Evolutionary conservation across 2,329 filamentous ascomycete species (phyloP), one percentile per base, ranked within the genome.

Genomic region (Metarhizium sp.): DNA sequence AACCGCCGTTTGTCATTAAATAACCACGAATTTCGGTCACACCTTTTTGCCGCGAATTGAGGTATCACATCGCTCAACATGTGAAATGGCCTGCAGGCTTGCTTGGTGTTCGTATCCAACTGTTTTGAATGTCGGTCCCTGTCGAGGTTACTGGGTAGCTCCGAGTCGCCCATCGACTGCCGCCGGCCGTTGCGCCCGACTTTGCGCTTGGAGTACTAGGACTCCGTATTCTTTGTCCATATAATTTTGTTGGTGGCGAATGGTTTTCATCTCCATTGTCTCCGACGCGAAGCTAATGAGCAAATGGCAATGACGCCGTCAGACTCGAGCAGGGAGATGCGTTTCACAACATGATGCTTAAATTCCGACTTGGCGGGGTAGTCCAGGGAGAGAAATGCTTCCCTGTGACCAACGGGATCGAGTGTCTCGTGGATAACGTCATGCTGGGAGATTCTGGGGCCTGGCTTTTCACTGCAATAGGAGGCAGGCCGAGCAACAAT

Each of bases 1-100:
- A 58, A 13, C 47, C 48, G 4, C 56, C 56, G n/a, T 58, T 58
- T 11, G 47, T 51, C 13, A 58, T 48, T 16, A 46, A 46, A 46
- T 46, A 25, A 25, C 43, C 43, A 20, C 4, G n/a, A 14, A 46
- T 25, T 20, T 16, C 6, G 11, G 43, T n/a, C 10, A 42, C 14
- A 42, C 14, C 11, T 42, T 42, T 18, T 7, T 11, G 40, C 14
- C 40, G 42, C 18, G 16, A 16, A 20, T 10, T 45, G 42, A 45
- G 42, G n/a, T 20, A 20, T 45, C 42, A 10, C 18, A 16, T 45
- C n/a, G 42, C 16, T 16, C 42, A 18, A 45, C 42, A 16, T 18
- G 5, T 10, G 6, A 6, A 10, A 45, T 45, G 18, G 1, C 42
- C 42, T 18, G 16, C 42, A 7, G 42, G 16, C n/a, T 11, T 20